phyloP scores from a whole-genome alignment of 1,284 basidiomycete species.

The Lignosus rhinocerotis region DNA sequence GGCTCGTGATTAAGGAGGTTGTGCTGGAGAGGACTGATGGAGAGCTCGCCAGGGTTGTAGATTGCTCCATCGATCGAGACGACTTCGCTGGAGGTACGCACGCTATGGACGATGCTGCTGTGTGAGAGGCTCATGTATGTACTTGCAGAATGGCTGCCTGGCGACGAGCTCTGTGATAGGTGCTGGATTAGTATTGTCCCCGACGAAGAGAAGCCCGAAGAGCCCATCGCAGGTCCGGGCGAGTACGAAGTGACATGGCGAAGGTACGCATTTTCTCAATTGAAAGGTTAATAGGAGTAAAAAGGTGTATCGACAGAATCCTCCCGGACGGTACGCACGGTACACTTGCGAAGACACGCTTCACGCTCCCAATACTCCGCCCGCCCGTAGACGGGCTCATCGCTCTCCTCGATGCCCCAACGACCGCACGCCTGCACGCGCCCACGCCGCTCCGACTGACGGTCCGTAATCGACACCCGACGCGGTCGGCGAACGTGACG shows the following conservation, averaged over 20 bases:
- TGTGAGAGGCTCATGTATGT: neutral
- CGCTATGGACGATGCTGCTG: neutral
- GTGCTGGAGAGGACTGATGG: slow-evolving; percentile 48
- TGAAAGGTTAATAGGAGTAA: no score
- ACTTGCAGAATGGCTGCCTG: slow-evolving; percentile 56
- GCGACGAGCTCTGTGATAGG: slow-evolving; percentile 61
- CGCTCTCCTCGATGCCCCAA: slow-evolving; percentile 63
- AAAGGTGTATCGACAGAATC: slow-evolving; percentile 41
- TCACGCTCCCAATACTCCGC: slow-evolving; percentile 57
- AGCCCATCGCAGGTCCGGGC: slow-evolving; percentile 50
- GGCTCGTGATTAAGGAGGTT: slow-evolving; percentile 52
- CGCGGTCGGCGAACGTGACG: slow-evolving; percentile 62
- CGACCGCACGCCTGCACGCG: slow-evolving; percentile 59
- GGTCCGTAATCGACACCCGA: slow-evolving; percentile 64
- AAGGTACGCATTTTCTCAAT: slow-evolving; percentile 43
- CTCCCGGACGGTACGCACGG: slow-evolving; percentile 44
- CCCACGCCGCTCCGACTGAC: slow-evolving; percentile 57
- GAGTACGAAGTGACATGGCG: slow-evolving; percentile 66
- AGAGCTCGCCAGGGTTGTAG: slow-evolving; percentile 45
- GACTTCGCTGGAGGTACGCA: slow-evolving; percentile 35
- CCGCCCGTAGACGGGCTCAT: slow-evolving; percentile 61
- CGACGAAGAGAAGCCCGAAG: slow-evolving; percentile 42
- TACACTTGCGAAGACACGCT: slow-evolving; percentile 45
- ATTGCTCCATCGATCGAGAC: slow-evolving; percentile 40
- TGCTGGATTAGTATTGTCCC: slow-evolving; percentile 51